Evolutionary conservation across 192 early-diverging fungal species (phyloP).

Genomic region (Chytriomyces confervae): DNA sequence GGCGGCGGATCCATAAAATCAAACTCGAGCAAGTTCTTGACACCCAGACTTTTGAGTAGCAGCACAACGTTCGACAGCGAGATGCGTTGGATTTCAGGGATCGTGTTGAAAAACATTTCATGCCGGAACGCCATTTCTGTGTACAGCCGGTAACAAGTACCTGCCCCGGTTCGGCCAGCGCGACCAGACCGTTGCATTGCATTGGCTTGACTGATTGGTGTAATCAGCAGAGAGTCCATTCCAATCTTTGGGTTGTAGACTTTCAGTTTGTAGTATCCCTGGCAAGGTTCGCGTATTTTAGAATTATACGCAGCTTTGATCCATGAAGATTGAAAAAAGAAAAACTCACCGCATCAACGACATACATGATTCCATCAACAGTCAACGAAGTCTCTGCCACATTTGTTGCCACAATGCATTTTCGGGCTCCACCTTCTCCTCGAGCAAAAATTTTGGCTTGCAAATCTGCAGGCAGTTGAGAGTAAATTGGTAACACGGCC

Average conservation of each 20-base stretch:
- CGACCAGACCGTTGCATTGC: conserved; percentile 94
- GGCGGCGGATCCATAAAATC: conserved; percentile 99
- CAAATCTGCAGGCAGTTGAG: conserved; percentile 91
- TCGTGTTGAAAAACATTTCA: conserved; percentile 92
- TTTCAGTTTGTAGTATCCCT: conserved; percentile 86
- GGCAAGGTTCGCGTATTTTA: neutral
- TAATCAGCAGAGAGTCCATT: conserved; percentile 92
- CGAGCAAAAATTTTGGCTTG: conserved; percentile 97
- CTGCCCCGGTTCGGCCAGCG: conserved; percentile 94
- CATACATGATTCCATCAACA: conserved; percentile 93
- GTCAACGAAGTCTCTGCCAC: conserved; percentile 98
- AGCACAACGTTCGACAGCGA: conserved; percentile 91
- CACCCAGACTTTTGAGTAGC: conserved; percentile 89
- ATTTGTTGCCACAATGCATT: conserved; percentile 98
- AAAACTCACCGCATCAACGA: conserved; percentile 84
- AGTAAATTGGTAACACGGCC: conserved; percentile 90
- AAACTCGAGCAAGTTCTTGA: conserved; percentile 92
- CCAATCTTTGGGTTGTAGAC: conserved; percentile 95
- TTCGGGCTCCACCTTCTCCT: conserved; percentile 80
- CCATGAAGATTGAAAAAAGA: neutral
- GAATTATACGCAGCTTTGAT: neutral
- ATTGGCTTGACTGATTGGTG: conserved; percentile 94
- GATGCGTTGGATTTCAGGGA: conserved; percentile 96
- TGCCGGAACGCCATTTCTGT: conserved; percentile 89
- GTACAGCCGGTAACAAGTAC: conserved; percentile 90